A percentile compares a stretch with the other conserved stretches of the same genome.
Evolutionary conservation across 352 stramenopile genomes (phyloP).

Genomic region (Detonula confervacea): DNA sequence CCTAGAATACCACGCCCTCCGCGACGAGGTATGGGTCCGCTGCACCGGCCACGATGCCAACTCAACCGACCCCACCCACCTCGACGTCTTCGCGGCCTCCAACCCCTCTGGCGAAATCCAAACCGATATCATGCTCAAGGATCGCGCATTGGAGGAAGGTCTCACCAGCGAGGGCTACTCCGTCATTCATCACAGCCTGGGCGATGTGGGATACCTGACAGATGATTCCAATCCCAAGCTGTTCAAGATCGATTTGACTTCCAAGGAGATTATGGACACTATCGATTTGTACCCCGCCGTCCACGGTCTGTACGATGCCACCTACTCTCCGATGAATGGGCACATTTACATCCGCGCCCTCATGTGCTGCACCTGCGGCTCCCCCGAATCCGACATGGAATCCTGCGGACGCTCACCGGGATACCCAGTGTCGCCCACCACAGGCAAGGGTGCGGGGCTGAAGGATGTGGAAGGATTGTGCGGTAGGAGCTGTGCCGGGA

Average conservation of each 20-base stretch:
- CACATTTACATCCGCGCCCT: constrained; percentile 34
- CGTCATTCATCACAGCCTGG: constrained; percentile 34
- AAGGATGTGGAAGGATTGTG: constrained; percentile 13
- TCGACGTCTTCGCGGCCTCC: constrained; percentile 45
- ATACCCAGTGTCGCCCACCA: constrained; percentile 13
- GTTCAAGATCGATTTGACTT: constrained; percentile 44
- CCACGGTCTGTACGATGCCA: constrained; percentile 24
- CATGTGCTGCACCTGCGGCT: constrained; percentile 47
- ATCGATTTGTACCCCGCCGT: constrained; percentile 18
- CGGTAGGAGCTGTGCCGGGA: constrained; percentile 34
- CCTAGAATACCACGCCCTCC: constrained; percentile 46
- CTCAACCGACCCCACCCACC: constrained; percentile 18
- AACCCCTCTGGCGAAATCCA: constrained; percentile 13
- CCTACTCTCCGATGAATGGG: constrained; percentile 41
- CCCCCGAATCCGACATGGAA: constrained; percentile 9
- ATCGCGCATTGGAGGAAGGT: constrained; percentile 21
- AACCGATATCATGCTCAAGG: constrained; percentile 30
- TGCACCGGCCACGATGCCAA: constrained; percentile 29
- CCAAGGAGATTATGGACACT: constrained; percentile 25
- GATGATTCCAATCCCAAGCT: constrained; percentile 18
- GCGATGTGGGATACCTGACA: constrained; percentile 44
- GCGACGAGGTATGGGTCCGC: constrained; percentile 55
- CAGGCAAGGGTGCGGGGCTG: constrained; percentile 12
- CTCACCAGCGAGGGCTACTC: constrained; percentile 9
- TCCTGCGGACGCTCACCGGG: constrained; percentile 17